These are phyloP conservation scores for Sambucus nigra DNA, from an alignment of 129 eudicot species.

Conservation along the genomic window DNA sequence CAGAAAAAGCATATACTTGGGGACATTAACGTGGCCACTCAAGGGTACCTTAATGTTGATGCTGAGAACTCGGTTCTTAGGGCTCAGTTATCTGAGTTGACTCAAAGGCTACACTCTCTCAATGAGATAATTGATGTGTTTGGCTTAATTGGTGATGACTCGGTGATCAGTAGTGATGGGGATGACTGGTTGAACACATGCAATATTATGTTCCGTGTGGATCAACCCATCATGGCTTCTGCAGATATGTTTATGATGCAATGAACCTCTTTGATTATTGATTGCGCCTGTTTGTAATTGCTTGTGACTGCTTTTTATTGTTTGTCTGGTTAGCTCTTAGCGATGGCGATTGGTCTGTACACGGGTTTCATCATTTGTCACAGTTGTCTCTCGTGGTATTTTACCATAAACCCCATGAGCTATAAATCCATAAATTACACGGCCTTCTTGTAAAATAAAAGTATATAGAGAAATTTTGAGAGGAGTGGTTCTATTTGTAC, in stretches of 20 bases:
- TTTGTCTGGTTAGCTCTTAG: no score
- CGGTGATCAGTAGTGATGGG: conserved; percentile 10
- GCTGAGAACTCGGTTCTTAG: conserved; percentile 63
- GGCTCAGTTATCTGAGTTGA: conserved; percentile 64
- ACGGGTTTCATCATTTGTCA: no score
- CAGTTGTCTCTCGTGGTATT: no score
- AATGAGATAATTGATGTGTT: conserved; percentile 30
- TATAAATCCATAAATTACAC: no score
- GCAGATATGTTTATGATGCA: conserved; percentile 19
- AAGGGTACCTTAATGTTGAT: conserved; percentile 31
- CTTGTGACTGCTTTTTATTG: no score
- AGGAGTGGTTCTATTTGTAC: no score
- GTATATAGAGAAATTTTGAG: no score
- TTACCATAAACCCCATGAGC: no score
- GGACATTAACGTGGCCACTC: conserved; percentile 29
- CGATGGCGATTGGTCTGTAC: no score
- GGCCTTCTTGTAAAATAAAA: no score
- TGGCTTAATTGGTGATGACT: conserved; percentile 13
- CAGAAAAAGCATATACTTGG: conserved; percentile 39
- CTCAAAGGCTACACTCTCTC: conserved; percentile 40
- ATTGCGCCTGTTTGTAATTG: no score
- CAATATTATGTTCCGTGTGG: conserved; percentile 25
- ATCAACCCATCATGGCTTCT: conserved; percentile 35
- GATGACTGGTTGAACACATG: conserved; percentile 30
- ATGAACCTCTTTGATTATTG: not conserved